Conservation (phyloP, 768 basidiomycete species). For the Roridomyces roridus region DNA sequence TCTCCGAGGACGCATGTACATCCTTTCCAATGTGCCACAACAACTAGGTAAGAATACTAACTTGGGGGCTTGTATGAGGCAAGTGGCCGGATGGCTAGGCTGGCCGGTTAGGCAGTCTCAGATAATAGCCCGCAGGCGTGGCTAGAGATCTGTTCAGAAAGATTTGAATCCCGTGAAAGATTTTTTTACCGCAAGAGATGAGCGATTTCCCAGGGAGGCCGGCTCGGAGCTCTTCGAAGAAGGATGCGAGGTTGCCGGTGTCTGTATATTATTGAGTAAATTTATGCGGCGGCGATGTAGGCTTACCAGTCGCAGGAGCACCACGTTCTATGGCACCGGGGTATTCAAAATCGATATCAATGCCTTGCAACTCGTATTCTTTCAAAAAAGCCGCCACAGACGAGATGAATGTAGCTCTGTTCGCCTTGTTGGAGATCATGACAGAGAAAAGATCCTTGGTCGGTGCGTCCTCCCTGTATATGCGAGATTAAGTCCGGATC, state of each 20-base stretch:
- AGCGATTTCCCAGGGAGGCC: conserved; percentile 10
- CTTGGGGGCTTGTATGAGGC: too few species aligned
- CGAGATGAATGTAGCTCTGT: conserved; percentile 25
- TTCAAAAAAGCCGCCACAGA: conserved; percentile 24
- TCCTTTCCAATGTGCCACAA: too few species aligned
- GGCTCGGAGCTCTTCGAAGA: conserved; percentile 24
- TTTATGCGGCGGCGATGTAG: neutral
- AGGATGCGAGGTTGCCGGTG: conserved; percentile 26
- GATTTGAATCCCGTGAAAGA: too few species aligned
- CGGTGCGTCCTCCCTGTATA: conserved; percentile 2
- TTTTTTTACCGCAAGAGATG: conserved; percentile 16
- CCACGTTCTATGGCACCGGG: conserved; percentile 25
- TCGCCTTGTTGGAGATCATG: conserved; percentile 21
- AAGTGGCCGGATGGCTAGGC: too few species aligned
- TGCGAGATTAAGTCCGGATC: too few species aligned
- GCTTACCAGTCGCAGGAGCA: conserved; percentile 25
- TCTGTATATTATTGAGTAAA: conserved; percentile 7
- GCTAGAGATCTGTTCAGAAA: neutral
- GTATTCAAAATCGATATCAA: conserved; percentile 17
- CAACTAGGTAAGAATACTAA: too few species aligned
- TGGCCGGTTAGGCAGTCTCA: too few species aligned
- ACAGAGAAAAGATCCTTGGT: conserved; percentile 17
- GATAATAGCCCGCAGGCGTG: conserved; percentile 25
- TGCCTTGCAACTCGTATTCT: conserved; percentile 23
- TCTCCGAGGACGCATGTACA: too few species aligned